Percentiles rank a stretch among this genome's conserved stretches.
phyloP scores from a whole-genome alignment of 352 stramenopile species.

The Pythium grandisporangium region DNA sequence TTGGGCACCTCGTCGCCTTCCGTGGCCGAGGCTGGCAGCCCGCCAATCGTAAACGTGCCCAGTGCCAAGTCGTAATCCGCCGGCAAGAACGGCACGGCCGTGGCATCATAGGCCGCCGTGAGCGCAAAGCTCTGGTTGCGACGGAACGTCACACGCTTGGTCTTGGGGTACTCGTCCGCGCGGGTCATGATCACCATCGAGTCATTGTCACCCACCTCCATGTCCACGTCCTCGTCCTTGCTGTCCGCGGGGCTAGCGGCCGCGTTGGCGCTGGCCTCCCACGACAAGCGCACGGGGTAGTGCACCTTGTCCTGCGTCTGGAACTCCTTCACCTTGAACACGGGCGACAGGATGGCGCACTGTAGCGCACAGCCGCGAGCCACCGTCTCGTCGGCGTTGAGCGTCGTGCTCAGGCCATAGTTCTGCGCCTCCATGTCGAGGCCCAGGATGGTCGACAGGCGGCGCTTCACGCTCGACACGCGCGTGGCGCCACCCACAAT shows the following conservation, averaged over 20 bases:
- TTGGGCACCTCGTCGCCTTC: constrained; percentile 71
- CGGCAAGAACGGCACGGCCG: constrained; percentile 50
- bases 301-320: constrained; percentile 82
- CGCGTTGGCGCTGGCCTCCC: constrained; percentile 73
- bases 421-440: constrained; percentile 92
- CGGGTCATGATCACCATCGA: constrained; percentile 94
- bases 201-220: constrained; percentile 62
- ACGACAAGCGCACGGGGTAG: constrained; percentile 92
- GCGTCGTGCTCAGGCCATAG: constrained; percentile 96
- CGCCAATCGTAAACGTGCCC: constrained; percentile 91
- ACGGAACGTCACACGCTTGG: constrained; percentile 95
- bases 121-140: constrained; percentile 91
- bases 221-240: constrained; percentile 85
- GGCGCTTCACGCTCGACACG: constrained; percentile 94
- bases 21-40: constrained; percentile 62
- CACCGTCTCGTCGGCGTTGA: constrained; percentile 99
- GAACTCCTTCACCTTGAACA: constrained; percentile 97
- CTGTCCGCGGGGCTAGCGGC: constrained; percentile 59
- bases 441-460: constrained; percentile 87
- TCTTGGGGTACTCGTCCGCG: constrained; percentile 96
- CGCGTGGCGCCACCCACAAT: constrained; percentile 95
- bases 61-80: constrained; percentile 73
- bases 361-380: constrained; percentile 95
- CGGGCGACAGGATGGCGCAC: constrained; percentile 97
- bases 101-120: constrained; percentile 84